Evolutionary conservation across 139 green algal species (phyloP).

Genomic region (Chlorella sp.): DNA sequence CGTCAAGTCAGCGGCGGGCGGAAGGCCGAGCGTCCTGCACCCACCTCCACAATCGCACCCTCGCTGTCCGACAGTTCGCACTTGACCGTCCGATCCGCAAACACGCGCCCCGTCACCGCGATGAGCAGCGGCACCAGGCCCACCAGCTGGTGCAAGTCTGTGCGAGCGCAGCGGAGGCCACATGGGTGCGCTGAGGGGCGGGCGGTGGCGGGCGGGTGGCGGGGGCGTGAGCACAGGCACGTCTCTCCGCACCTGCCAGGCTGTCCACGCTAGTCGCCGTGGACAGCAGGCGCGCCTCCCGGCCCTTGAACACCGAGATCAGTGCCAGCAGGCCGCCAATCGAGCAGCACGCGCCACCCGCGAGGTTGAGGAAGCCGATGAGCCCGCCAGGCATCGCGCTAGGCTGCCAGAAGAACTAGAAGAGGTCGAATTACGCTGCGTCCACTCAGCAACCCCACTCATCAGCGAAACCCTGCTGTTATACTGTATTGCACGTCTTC

Average conservation of each 20-base stretch:
- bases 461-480: too few species aligned
- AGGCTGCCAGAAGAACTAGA: too few species aligned
- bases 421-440: too few species aligned
- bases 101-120: constrained; percentile 38
- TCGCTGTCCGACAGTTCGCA: constrained; percentile 31
- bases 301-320: neutral
- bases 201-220: neutral
- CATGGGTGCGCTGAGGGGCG: neutral
- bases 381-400: too few species aligned
- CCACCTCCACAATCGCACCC: constrained; percentile 28
- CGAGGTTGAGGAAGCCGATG: constrained; percentile 3
- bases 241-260: constrained; percentile 5
- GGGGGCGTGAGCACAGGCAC: neutral
- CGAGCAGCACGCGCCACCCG: constrained; percentile 1
- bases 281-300: constrained; percentile 7
- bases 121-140: constrained; percentile 30
- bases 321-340: constrained; percentile 19
- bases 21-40: neutral
- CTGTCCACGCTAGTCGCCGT: neutral
- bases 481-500: too few species aligned
- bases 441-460: too few species aligned
- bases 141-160: constrained; percentile 33
- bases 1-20: neutral
- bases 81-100: neutral
- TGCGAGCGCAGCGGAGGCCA: neutral